phyloP scores from a whole-genome alignment of 805 yeast species.

The Candida boleticola region DNA sequence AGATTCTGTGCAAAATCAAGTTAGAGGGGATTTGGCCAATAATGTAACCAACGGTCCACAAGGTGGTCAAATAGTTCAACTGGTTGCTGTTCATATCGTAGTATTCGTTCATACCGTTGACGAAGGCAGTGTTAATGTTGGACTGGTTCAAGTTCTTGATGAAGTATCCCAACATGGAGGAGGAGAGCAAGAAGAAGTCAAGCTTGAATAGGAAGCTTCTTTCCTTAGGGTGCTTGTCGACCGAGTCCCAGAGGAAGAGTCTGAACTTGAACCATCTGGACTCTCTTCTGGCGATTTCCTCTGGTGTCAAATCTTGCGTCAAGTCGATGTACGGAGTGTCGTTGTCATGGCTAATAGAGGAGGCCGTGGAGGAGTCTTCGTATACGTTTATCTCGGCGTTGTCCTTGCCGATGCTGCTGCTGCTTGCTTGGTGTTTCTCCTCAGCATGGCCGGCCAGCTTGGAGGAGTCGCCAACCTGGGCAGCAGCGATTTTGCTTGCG shows the following conservation, averaged over 20 bases:
- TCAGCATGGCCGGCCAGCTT: no score
- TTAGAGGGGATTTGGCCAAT: slow-evolving; percentile 52
- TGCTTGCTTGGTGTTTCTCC: no score
- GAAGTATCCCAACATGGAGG: slow-evolving; percentile 53
- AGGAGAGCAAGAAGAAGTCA: slow-evolving; percentile 49
- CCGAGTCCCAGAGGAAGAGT: slow-evolving; percentile 36
- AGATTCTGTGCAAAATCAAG: slow-evolving; percentile 30
- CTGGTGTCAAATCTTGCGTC: slow-evolving; percentile 16
- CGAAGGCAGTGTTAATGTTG: slow-evolving; percentile 45
- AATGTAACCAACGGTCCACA: slow-evolving; percentile 52
- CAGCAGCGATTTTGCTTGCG: neutral
- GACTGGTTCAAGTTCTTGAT: slow-evolving; percentile 42
- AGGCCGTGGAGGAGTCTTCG: neutral
- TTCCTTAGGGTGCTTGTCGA: slow-evolving; percentile 37
- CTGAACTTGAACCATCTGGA: slow-evolving; percentile 20
- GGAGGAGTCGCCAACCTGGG: neutral
- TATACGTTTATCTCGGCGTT: neutral
- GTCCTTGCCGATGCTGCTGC: neutral
- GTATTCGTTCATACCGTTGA: slow-evolving; percentile 47
- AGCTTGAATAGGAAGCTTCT: slow-evolving; percentile 31
- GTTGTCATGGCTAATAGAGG: neutral
- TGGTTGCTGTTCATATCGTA: slow-evolving; percentile 41
- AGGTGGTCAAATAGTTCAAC: slow-evolving; percentile 42
- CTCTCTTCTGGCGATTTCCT: slow-evolving; percentile 18
- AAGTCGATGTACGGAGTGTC: slow-evolving; percentile 24